Conservation (phyloP, 768 basidiomycete genomes). For the Trametes elegans region DNA sequence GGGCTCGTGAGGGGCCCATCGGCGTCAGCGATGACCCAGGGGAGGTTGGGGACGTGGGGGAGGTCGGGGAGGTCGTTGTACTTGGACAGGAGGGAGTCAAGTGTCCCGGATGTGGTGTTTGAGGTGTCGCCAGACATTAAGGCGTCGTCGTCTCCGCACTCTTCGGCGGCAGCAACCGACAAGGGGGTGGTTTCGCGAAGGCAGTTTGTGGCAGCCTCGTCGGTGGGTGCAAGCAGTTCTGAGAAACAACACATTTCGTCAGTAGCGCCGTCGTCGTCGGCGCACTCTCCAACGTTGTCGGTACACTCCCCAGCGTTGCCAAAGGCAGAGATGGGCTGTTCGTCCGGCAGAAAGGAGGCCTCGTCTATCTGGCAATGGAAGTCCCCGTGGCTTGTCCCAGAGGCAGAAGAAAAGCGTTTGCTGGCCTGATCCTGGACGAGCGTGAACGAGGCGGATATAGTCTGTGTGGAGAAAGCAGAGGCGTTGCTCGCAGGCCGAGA, state of each 20-base stretch:
- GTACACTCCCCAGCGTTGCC: too few relatives aligned
- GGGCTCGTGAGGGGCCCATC: neutral
- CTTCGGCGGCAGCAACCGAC: too few relatives aligned
- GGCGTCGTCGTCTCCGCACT: neutral
- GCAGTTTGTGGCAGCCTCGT: too few relatives aligned
- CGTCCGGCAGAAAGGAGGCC: too few relatives aligned
- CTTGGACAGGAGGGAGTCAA: conserved; percentile 1
- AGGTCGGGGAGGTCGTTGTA: neutral
- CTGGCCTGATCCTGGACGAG: conserved; percentile 12
- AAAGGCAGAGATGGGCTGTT: too few relatives aligned
- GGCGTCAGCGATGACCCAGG: neutral
- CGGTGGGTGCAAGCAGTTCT: too few relatives aligned
- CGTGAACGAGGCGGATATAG: conserved; percentile 2
- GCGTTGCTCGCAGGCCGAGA: neutral
- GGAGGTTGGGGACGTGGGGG: too few relatives aligned
- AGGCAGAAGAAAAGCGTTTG: conserved; percentile 1
- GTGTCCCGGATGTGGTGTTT: neutral
- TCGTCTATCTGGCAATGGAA: neutral
- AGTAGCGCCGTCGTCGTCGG: too few relatives aligned
- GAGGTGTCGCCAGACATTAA: too few relatives aligned
- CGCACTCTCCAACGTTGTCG: too few relatives aligned
- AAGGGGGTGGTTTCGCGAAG: too few relatives aligned
- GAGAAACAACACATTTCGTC: too few relatives aligned
- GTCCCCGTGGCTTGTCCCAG: neutral
- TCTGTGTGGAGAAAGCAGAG: conserved; percentile 1